phyloP scores from a whole-genome alignment of 2,329 filamentous ascomycete species.

The Ophiobolus disseminans region DNA sequence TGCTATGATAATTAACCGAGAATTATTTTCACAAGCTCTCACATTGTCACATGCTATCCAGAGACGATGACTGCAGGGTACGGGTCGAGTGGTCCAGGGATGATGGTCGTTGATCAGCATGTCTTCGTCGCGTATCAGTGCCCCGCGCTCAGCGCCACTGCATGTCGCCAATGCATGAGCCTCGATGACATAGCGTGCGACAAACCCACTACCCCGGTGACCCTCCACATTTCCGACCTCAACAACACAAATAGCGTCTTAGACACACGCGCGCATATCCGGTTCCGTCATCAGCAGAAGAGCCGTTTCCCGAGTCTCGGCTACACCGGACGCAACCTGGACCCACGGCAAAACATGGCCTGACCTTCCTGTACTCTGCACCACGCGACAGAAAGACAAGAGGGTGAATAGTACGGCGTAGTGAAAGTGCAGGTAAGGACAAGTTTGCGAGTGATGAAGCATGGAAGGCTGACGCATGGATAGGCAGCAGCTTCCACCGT shows the following conservation, averaged over 20 bases:
- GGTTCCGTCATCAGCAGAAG: constrained; percentile 15
- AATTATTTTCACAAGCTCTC: too few relatives aligned
- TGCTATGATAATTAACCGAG: too few relatives aligned
- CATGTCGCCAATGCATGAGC: constrained; percentile 23
- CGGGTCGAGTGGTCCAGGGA: neutral
- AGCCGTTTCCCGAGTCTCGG: constrained; percentile 22
- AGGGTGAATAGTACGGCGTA: neutral
- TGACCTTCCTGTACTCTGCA: constrained; percentile 17
- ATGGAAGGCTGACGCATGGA: constrained; percentile 12
- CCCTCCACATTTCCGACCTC: constrained; percentile 38
- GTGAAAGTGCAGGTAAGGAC: constrained; percentile 9
- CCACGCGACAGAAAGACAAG: constrained; percentile 10
- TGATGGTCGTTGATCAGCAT: neutral
- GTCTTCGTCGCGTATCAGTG: neutral
- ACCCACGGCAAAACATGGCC: constrained; percentile 13
- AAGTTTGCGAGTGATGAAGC: constrained; percentile 1
- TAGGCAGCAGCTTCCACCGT: constrained; percentile 16
- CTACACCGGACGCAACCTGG: constrained; percentile 15
- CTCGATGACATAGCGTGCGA: constrained; percentile 28
- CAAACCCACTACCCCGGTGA: constrained; percentile 19
- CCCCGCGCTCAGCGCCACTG: constrained; percentile 10
- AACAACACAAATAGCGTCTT: constrained; percentile 46
- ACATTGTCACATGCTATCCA: too few relatives aligned
- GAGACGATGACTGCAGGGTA: neutral
- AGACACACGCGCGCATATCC: constrained; percentile 20